phyloP scores from a whole-genome alignment of 2,329 filamentous ascomycete genomes.

The Pseudogymnoascus sp. region DNA sequence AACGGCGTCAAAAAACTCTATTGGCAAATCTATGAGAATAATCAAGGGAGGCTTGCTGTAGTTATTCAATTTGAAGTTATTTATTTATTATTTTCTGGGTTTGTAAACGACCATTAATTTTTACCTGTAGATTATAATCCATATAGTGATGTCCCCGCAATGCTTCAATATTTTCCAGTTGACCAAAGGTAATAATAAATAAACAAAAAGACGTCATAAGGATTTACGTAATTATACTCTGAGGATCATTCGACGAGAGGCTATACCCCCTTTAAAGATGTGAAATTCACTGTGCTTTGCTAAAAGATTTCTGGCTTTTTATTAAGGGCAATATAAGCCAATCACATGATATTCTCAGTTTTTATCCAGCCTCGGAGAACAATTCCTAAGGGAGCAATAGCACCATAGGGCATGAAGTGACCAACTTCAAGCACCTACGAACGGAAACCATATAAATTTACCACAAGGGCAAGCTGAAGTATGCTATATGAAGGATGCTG shows the following conservation, averaged over 20 bases:
- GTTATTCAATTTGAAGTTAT: neutral
- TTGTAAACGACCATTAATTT: neutral
- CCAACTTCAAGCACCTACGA: too few relatives aligned
- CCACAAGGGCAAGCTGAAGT: neutral
- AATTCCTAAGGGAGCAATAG: too few relatives aligned
- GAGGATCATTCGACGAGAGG: neutral
- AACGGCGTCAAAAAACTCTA: neutral
- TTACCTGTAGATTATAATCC: neutral
- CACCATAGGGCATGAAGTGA: too few relatives aligned
- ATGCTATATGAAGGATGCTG: neutral
- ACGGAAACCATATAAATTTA: too few relatives aligned
- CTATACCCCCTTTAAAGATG: neutral
- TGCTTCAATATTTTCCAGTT: neutral
- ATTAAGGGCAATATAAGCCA: too few relatives aligned
- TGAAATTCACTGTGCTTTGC: neutral
- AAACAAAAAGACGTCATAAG: neutral
- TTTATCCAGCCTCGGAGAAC: too few relatives aligned
- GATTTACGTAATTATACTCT: neutral
- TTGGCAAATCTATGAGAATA: neutral
- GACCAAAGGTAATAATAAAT: neutral
- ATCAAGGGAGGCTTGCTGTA: neutral
- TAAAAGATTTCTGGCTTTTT: neutral
- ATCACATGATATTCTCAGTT: too few relatives aligned
- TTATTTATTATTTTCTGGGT: too few relatives aligned
- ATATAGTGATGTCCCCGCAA: neutral